Evolutionary conservation across 169 alveolate species (phyloP), one percentile per base, ranked within the genome.

Genomic region (Pseudocohnilembus persalinus): DNA sequence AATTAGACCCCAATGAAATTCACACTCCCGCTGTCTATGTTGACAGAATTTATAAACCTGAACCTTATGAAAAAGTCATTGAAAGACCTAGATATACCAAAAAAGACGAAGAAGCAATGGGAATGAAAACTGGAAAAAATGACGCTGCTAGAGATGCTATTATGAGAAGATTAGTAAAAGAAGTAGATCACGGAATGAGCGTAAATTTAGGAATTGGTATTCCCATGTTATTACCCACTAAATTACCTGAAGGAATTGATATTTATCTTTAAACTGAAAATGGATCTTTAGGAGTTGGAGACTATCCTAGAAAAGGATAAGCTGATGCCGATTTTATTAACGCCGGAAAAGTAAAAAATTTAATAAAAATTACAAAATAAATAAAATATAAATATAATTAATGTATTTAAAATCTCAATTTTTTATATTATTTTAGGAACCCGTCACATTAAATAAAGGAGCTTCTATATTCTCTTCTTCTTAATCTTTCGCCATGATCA

Each of bases 141-240:
- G 64, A 73, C 85, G 76, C 31, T 31, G 78, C 76, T 80, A 78
- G 96, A 83, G 83, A 85, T 24, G 83, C 81, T 29, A 88, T 92
- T 1, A 92, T 93, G 27, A 80, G 81, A 29, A 90, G 96, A 89
- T 95, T 96, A 15, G 95, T 95, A 27, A 64, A 79, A 63, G 94
- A 89, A 74, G 90, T 94, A 74, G 89, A 77, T 81, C 73, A 83
- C 32, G 94, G 94, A 31, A 90, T 90, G 96, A 90, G 86, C 78
- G 91, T 92, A 11, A 92, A 94, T 79, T 75, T 94, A 31, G 97
- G 96, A 31, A 92, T 94, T 63, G 97, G 97, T 31, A 91, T 94
- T 76, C 97, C 97, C 6, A 91, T 95, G 0, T 76, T 93, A 24
- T 83, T 87, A 11, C 91, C 95, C 0, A 84, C 87, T 64, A 89